Evolutionary conservation across 2,329 filamentous ascomycete species (phyloP).

Genomic region (Xylariaceae sp.): DNA sequence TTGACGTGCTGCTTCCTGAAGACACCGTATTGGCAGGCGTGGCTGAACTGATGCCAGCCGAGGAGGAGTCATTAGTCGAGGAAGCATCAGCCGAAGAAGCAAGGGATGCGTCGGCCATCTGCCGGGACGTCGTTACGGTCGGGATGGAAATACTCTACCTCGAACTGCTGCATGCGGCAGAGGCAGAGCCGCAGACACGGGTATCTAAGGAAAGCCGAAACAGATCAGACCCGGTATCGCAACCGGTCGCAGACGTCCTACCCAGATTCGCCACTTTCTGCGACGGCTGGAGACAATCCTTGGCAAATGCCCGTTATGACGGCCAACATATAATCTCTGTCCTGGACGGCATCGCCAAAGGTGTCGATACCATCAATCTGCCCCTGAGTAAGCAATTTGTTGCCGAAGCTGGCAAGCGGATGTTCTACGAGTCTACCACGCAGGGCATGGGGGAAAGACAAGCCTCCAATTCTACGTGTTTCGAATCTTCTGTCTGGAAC

Average conservation of each 20-base stretch:
- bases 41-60: conserved; percentile 2
- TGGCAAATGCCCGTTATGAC: conserved; percentile 8
- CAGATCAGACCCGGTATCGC: too few species aligned
- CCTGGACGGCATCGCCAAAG: conserved; percentile 11
- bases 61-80: too few species aligned
- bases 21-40: conserved; percentile 5
- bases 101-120: too few species aligned
- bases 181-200: too few species aligned
- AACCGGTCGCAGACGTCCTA: too few species aligned
- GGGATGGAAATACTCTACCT: too few species aligned
- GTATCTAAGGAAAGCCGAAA: too few species aligned
- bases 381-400: too few species aligned
- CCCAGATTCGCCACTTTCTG: conserved; percentile 19
- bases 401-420: too few species aligned
- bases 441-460: conserved; percentile 9
- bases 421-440: conserved; percentile 16
- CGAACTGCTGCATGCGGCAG: too few species aligned
- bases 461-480: neutral
- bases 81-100: too few species aligned
- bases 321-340: conserved; percentile 11
- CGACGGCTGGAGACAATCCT: conserved; percentile 11
- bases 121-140: too few species aligned
- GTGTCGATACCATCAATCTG: conserved; percentile 6
- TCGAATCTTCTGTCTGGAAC: conserved; percentile 14
- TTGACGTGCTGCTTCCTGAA: conserved; percentile 2